phyloP scores from a whole-genome alignment of 1,284 basidiomycete genomes.

The Thecaphora frezii region DNA sequence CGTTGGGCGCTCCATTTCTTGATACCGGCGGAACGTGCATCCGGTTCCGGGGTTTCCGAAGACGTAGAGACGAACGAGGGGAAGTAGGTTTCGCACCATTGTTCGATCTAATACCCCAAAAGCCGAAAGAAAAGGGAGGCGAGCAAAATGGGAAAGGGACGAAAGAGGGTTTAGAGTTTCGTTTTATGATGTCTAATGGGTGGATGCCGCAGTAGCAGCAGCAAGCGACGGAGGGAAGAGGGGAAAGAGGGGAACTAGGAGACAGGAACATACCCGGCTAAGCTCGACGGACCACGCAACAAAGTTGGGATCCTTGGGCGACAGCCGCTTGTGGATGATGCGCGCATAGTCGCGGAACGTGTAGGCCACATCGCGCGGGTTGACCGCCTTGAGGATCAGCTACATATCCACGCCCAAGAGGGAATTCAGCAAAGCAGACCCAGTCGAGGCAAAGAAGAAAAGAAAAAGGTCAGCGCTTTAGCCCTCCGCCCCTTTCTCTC shows the following conservation, averaged over 20 bases:
- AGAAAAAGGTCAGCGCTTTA: no score
- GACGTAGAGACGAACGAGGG: conserved; percentile 43
- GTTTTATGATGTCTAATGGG: no score
- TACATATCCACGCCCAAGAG: no score
- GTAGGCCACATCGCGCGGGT: conserved; percentile 85
- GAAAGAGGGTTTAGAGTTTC: no score
- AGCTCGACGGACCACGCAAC: conserved; percentile 51
- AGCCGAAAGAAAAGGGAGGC: no score
- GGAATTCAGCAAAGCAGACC: no score
- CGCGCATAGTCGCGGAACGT: conserved; percentile 83
- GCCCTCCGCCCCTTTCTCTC: no score
- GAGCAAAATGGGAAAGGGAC: neutral
- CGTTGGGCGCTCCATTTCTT: conserved; percentile 33
- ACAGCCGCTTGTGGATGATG: conserved; percentile 77
- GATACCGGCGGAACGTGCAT: conserved; percentile 32
- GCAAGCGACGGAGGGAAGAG: no score
- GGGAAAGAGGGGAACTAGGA: neutral
- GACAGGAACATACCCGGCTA: conserved; percentile 9
- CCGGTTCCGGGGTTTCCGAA: conserved; percentile 12
- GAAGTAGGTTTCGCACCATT: conserved; percentile 55
- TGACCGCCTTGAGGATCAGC: conserved; percentile 87
- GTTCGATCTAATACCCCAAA: conserved; percentile 52
- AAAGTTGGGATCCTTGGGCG: conserved; percentile 82
- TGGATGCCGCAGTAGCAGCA: no score
- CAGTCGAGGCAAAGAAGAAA: no score